Base-by-base conservation (phyloP, 371 early-diverging fungal species). In the Mortierella sp. region DNA sequence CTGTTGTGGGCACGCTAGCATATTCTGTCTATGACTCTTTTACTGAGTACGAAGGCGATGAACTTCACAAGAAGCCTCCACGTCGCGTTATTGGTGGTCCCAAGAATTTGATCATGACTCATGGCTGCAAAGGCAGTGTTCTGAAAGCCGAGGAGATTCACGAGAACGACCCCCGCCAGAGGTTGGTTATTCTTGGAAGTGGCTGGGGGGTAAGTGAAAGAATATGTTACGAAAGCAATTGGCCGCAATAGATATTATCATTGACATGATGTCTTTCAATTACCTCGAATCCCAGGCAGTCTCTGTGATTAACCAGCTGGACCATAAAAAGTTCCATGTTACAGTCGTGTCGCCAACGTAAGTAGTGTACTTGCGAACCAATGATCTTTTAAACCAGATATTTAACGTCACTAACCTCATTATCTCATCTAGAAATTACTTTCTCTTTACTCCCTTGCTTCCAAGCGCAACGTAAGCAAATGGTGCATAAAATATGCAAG, bases 361-460 rank as follows among this genome's bases (percentile, higher is more conserved):
- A 75, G 82, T 34, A 5, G 3, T 29, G 2, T 35, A 0, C 3
- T 28, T 40, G 10, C 22, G 12, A 32, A 42, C 8, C n/a, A 10
- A 47, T n/a, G 40, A 22, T 34, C 3, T 3, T 5, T 15, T 51
- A 22, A 19, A 32, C 23, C 29, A 15, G 6, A n/a, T 26, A 22
- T 45, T 56, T 31, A 51, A 9, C 28, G 23, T 17, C 17, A 15
- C 19, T 59, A 2, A 23, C 0, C 83, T 47, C n/a, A 57, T 26
- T 35, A n/a, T 7, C 19, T 22, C 37, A 29, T 57, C 82, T 29
- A 86, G 90, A 73, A 96, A 97, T 83, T 93, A 96, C 79, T 97
- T 96, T 80, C 84, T 94, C 22, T 96, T 97, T 63, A 96, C 96
- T 40, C 94, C 95, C 17, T 81, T 96, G 64, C 83, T 96, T 42